Percentiles rank a stretch among this genome's conserved stretches.
Conservation (phyloP, 1,284 basidiomycete species). For the Sanghuangporus weigelae region DNA sequence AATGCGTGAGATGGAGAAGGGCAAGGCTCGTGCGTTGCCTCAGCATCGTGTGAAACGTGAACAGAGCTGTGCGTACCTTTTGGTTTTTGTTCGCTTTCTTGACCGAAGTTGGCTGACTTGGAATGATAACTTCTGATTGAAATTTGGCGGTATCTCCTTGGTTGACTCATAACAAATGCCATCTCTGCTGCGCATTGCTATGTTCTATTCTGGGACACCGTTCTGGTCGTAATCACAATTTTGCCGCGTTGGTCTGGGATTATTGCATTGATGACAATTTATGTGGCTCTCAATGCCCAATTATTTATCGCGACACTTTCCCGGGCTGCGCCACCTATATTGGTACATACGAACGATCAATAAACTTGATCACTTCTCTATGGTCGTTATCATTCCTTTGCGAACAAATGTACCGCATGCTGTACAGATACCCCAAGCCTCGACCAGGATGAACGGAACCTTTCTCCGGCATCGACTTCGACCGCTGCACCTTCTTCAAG, state of each 20-base stretch:
- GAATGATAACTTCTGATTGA: not conserved
- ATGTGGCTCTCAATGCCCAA: not conserved
- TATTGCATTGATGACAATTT: not conserved
- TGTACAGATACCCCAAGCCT: conserved; percentile 17
- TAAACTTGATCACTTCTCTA: not conserved
- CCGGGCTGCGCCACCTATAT: not conserved
- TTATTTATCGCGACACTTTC: not conserved
- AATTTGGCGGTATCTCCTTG: not conserved
- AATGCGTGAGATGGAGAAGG: conserved; percentile 71
- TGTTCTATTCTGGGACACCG: too few species aligned
- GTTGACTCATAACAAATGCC: too few species aligned
- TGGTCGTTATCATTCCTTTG: not conserved
- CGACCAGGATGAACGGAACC: conserved; percentile 16
- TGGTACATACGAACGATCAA: not conserved
- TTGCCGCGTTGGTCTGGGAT: not conserved
- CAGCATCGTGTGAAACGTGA: conserved; percentile 61
- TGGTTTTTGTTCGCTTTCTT: not conserved
- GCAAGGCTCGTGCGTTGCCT: conserved; percentile 42
- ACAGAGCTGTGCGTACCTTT: conserved; percentile 57
- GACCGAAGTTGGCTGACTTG: conserved; percentile 1
- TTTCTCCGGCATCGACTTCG: conserved; percentile 12
- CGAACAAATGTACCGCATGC: not conserved
- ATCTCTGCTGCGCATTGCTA: too few species aligned
- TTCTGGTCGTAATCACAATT: too few species aligned
- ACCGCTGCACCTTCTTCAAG: conserved; percentile 18